Base-by-base conservation (phyloP, 306 rosid species). In the Castanea sativa region DNA sequence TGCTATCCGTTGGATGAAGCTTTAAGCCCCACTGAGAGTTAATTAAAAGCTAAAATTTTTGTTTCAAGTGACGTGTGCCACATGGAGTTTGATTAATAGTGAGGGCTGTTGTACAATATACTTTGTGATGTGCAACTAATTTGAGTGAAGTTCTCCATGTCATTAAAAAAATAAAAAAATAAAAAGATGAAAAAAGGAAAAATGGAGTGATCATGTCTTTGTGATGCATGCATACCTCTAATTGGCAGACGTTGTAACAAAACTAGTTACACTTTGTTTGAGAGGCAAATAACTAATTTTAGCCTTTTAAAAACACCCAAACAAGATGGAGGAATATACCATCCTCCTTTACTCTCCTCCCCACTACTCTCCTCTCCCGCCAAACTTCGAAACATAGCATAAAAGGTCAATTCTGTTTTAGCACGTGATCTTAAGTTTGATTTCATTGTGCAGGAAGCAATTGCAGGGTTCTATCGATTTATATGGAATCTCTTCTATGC, bases 401-500 rank as follows among this genome's bases (percentile, higher is more conserved):
- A 29, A 29, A 63, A 63, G 6, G 69, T 27, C 9, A 35, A 33
- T 67, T 67, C 52, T 18, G 5, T 67, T 35, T 33, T 67, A 16
- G 16, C 12, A 14, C n/a, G 27, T 67, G 51, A 67, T 67, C 25
- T 67, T 13, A 73, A 72, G 56, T 83, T 68, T 67, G 74, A 53
- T 10, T 84, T 67, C 80, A 75, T 86, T 76, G 13, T 89, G 89
- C 98, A 95, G 98, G 99, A 90, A 85, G 97, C 97, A 78, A 91
- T 92, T 71, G 89, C 93, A 6, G 83, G 79, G 64, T 95, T 80
- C 90, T 95, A 95, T 78, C 88, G 97, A 67, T 95, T 95, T 83
- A 92, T 95, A 78, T 95, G 98, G 99, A 95, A 92, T 86, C 92
- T 91, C 51, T 92, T 92, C 81, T 92, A 95, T 79, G 92, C 97